These are phyloP conservation scores for Tilletia horrida DNA, from an alignment of 1,284 basidiomycete genomes.

Conservation along the genomic window DNA sequence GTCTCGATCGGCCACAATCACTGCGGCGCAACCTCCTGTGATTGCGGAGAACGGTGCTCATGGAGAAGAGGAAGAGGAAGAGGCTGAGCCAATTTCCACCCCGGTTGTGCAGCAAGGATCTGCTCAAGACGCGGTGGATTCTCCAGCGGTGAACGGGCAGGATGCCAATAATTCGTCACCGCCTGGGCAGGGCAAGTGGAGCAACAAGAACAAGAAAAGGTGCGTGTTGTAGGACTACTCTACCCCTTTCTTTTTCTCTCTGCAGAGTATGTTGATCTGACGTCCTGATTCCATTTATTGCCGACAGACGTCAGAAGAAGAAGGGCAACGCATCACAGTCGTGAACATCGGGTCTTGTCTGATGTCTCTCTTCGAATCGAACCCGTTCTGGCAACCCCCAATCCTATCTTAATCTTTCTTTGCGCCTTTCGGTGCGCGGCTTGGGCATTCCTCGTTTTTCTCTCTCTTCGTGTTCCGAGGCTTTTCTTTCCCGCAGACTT, in stretches of 20 bases:
- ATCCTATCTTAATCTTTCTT: too few species aligned
- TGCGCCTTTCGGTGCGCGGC: too few species aligned
- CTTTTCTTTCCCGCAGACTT: not conserved
- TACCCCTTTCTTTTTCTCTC: too few species aligned
- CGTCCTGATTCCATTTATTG: not conserved
- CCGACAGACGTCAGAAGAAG: conserved; percentile 8
- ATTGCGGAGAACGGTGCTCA: too few species aligned
- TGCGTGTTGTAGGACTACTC: not conserved
- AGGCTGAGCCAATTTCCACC: too few species aligned
- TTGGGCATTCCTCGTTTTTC: not conserved
- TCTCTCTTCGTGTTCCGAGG: not conserved
- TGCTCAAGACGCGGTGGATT: not conserved
- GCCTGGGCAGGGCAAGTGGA: not conserved
- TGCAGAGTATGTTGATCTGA: not conserved
- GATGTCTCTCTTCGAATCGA: too few species aligned
- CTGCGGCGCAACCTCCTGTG: too few species aligned
- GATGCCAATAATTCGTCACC: conserved; percentile 4
- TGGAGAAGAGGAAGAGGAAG: too few species aligned
- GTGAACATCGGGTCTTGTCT: not conserved
- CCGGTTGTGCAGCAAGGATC: not conserved
- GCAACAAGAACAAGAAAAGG: not conserved
- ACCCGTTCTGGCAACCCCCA: too few species aligned
- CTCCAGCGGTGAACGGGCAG: not conserved
- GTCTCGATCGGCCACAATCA: too few species aligned
- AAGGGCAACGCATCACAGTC: conserved; percentile 9